Evolutionary conservation across 495 filamentous ascomycete genomes (phyloP).

Genomic region (Thozetella sp.): DNA sequence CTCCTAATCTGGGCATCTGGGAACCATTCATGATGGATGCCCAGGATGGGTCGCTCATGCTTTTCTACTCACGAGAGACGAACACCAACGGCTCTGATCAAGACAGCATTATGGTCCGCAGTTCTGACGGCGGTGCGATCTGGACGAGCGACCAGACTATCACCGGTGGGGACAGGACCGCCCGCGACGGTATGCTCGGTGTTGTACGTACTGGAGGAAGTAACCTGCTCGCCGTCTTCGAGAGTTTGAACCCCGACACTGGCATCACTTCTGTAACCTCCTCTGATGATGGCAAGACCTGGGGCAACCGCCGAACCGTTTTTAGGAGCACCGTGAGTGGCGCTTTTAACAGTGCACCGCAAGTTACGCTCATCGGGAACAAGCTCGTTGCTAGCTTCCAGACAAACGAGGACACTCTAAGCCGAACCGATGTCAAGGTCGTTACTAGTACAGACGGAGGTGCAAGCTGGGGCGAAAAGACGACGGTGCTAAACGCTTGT

Average conservation of each 20-base stretch:
- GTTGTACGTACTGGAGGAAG: constrained; percentile 46
- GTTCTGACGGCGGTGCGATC: constrained; percentile 49
- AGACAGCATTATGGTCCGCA: constrained; percentile 55
- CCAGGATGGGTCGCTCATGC: constrained; percentile 50
- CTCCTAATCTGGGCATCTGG: constrained; percentile 52
- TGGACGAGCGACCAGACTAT: constrained; percentile 50
- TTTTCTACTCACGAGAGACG: constrained; percentile 61
- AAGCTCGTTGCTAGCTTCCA: constrained; percentile 58
- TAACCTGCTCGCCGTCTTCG: constrained; percentile 52
- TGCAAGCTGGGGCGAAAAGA: constrained; percentile 30
- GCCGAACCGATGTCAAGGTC: constrained; percentile 27
- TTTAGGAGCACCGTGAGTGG: constrained; percentile 27
- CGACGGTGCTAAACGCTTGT: neutral
- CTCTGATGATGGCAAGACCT: constrained; percentile 57
- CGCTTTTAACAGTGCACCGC: constrained; percentile 47
- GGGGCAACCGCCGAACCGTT: constrained; percentile 52
- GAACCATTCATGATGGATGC: constrained; percentile 61
- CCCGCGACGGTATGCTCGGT: constrained; percentile 63
- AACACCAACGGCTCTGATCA: constrained; percentile 46
- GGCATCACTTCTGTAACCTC: constrained; percentile 56
- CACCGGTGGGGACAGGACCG: constrained; percentile 41
- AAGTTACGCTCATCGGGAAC: constrained; percentile 55
- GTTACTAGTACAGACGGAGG: constrained; percentile 41
- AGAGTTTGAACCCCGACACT: constrained; percentile 43
- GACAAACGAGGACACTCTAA: constrained; percentile 56